A percentile compares a stretch with the other conserved stretches of the same genome.
Conservation (phyloP, 2,329 filamentous ascomycete genomes). For the Aspergillus clavatus region DNA sequence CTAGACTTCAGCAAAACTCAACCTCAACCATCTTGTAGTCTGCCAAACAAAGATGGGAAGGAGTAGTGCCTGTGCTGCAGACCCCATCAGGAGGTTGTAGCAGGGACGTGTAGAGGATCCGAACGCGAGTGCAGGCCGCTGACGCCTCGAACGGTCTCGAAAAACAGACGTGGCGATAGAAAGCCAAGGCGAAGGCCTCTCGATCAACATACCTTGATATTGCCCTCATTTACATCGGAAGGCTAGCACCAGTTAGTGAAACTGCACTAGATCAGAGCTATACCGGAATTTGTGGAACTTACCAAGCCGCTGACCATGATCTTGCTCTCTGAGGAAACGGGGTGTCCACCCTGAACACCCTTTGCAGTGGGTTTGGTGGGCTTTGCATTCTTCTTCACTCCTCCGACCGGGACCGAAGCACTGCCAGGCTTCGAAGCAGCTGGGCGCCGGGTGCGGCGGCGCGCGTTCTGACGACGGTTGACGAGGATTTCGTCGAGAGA, state of each 20-base stretch:
- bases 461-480: slow-evolving; percentile 57
- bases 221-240: slow-evolving; percentile 89
- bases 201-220: slow-evolving; percentile 99
- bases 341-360: slow-evolving; percentile 60
- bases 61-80: slow-evolving; percentile 33
- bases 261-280: not conserved
- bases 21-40: slow-evolving; percentile 44
- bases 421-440: slow-evolving; percentile 33
- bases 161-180: slow-evolving; percentile 59
- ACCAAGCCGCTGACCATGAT: slow-evolving; percentile 98
- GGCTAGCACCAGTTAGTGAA: slow-evolving; percentile 57
- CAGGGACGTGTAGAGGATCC: slow-evolving; percentile 22
- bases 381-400: slow-evolving; percentile 73
- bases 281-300: slow-evolving; percentile 52
- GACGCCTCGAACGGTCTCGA: slow-evolving; percentile 38
- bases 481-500: slow-evolving; percentile 97
- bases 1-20: slow-evolving; percentile 54
- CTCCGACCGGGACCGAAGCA: slow-evolving; percentile 69
- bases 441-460: slow-evolving; percentile 44
- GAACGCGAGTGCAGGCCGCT: slow-evolving; percentile 32
- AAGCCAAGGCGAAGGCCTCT: slow-evolving; percentile 68
- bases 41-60: slow-evolving; percentile 28
- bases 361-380: slow-evolving; percentile 40
- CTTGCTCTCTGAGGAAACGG: slow-evolving; percentile 73
- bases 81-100: slow-evolving; percentile 22